Conservation (phyloP, 2,329 filamentous ascomycete species). For the Xylaria sp. region DNA sequence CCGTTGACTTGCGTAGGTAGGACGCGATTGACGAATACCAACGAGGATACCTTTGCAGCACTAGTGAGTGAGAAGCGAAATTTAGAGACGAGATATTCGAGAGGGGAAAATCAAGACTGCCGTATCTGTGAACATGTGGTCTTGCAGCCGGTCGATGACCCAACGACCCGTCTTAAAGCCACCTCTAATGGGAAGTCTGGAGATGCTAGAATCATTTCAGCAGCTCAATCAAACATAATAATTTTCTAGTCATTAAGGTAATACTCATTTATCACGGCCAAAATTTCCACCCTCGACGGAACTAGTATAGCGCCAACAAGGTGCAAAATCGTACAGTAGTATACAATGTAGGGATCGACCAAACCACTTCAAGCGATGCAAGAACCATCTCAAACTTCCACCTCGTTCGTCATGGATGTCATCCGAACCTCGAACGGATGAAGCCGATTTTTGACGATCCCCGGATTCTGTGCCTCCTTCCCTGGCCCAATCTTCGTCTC, state of each 20-base stretch:
- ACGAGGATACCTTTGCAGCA: neutral
- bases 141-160: neutral
- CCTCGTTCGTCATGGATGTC: neutral
- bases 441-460: conserved; percentile 5
- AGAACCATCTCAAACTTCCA: neutral
- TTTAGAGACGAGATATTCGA: neutral
- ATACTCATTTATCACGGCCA: neutral
- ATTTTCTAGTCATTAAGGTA: neutral
- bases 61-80: neutral
- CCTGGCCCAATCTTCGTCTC: conserved; percentile 3
- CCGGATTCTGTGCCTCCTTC: neutral
- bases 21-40: neutral
- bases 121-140: neutral
- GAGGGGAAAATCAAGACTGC: neutral
- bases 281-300: neutral
- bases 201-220: neutral
- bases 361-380: neutral
- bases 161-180: neutral
- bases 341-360: neutral
- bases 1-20: neutral
- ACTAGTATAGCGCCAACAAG: neutral
- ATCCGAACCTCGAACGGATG: neutral
- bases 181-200: neutral
- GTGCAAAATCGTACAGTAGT: neutral
- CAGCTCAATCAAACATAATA: neutral